Evolutionary conservation across 75 land plant species (phyloP).

Genomic region (Ceratopteris richardii): DNA sequence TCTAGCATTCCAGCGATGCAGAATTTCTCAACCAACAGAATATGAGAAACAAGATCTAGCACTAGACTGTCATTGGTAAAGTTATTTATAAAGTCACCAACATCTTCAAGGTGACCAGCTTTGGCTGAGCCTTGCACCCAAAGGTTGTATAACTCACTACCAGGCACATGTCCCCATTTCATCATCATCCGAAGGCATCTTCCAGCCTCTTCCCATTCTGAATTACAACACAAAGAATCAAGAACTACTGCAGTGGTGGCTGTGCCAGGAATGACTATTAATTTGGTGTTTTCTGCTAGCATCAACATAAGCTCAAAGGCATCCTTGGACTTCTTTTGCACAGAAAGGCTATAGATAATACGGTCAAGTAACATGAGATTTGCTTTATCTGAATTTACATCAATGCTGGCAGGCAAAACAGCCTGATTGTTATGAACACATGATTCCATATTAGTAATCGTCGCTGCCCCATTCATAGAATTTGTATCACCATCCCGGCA

Average conservation of each 20-base stretch:
- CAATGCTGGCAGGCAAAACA: not conserved
- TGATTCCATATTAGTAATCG: not conserved
- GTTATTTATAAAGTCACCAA: not conserved
- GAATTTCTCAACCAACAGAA: not conserved
- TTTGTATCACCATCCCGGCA: too few relatives aligned
- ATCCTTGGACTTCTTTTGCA: not conserved
- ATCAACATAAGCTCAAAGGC: not conserved
- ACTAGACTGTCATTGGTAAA: not conserved
- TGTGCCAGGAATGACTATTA: not conserved
- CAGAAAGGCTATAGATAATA: not conserved
- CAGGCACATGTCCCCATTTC: constrained; percentile 1
- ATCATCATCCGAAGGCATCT: not conserved
- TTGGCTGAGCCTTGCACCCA: constrained; percentile 4
- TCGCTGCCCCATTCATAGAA: too few relatives aligned
- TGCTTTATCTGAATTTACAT: not conserved
- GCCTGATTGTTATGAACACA: not conserved
- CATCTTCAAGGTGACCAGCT: not conserved
- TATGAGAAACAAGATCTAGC: not conserved
- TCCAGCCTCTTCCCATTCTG: not conserved
- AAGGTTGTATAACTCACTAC: not conserved
- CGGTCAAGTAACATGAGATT: not conserved
- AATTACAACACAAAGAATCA: not conserved
- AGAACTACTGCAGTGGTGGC: not conserved
- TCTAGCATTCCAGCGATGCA: constrained; percentile 1
- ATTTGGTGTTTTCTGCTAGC: not conserved